These are phyloP conservation scores for Dendrobium huoshanense DNA, from an alignment of 106 monocot genomes.

Conservation along the genomic window DNA sequence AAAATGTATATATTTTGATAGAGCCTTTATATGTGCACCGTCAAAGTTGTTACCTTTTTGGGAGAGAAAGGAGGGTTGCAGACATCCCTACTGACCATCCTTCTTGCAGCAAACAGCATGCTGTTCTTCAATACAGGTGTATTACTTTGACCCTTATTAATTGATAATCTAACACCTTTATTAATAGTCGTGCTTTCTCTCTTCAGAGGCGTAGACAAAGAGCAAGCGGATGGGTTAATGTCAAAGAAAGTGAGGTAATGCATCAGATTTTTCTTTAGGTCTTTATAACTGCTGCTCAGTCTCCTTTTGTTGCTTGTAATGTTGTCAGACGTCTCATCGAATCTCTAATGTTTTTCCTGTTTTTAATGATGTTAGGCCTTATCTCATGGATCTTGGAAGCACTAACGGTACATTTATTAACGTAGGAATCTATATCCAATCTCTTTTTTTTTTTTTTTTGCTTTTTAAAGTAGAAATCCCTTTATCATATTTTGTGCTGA, in stretches of 20 bases:
- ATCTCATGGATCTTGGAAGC: constrained; percentile 96
- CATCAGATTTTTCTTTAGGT: background rate
- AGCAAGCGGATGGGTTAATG: constrained; percentile 69
- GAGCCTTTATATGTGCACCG: constrained; percentile 91
- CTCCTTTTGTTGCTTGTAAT: background rate
- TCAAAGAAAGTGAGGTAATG: constrained; percentile 72
- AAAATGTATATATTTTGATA: constrained; percentile 24
- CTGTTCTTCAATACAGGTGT: constrained; percentile 88
- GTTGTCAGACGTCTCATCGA: background rate
- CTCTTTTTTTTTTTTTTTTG: constrained; percentile 7
- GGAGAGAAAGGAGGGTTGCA: constrained; percentile 92
- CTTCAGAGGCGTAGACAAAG: constrained; percentile 76
- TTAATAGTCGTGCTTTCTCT: constrained; percentile 10
- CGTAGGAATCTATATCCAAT: constrained; percentile 38
- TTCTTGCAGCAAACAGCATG: constrained; percentile 98
- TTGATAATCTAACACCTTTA: background rate
- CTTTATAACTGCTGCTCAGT: background rate
- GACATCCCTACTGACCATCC: constrained; percentile 97
- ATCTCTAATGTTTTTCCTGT: background rate
- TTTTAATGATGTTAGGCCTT: constrained; percentile 55
- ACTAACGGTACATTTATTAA: constrained; percentile 94
- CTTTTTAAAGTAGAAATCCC: constrained; percentile 1
- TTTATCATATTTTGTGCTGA: background rate
- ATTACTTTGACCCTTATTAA: background rate
- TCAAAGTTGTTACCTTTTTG: constrained; percentile 89